phyloP scores from a whole-genome alignment of 129 eudicot genomes.

The Centella asiatica region DNA sequence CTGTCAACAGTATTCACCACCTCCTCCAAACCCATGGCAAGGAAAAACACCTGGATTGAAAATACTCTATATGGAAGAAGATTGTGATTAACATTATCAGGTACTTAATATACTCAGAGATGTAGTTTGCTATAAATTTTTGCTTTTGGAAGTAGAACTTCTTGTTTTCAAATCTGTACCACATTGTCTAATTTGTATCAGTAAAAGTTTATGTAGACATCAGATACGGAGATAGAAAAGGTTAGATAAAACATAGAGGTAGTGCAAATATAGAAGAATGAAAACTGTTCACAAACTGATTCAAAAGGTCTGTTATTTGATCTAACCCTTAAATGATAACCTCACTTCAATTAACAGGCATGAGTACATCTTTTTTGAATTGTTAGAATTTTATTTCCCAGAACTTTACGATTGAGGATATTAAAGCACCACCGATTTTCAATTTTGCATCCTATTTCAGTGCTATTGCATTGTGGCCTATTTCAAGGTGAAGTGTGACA shows the following conservation, averaged over 20 bases:
- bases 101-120: neutral
- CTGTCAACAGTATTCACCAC: neutral
- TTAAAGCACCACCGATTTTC: too few species aligned
- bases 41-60: conserved; percentile 6
- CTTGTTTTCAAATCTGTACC: neutral
- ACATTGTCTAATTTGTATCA: neutral
- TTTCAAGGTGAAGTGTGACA: neutral
- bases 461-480: neutral
- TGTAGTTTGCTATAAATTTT: too few species aligned
- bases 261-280: neutral
- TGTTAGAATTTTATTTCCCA: neutral
- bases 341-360: neutral
- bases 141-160: neutral
- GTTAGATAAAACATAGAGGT: neutral
- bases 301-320: neutral
- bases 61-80: conserved; percentile 10
- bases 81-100: neutral
- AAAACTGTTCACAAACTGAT: neutral
- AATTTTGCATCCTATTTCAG: neutral
- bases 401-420: neutral
- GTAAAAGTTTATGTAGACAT: neutral
- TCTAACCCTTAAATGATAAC: neutral
- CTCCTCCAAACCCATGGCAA: conserved; percentile 16
- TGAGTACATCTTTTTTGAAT: too few species aligned
- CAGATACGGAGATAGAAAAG: neutral